Base-by-base conservation (phyloP, 495 filamentous ascomycete genomes). In the Penicillium atrosanguineum region DNA sequence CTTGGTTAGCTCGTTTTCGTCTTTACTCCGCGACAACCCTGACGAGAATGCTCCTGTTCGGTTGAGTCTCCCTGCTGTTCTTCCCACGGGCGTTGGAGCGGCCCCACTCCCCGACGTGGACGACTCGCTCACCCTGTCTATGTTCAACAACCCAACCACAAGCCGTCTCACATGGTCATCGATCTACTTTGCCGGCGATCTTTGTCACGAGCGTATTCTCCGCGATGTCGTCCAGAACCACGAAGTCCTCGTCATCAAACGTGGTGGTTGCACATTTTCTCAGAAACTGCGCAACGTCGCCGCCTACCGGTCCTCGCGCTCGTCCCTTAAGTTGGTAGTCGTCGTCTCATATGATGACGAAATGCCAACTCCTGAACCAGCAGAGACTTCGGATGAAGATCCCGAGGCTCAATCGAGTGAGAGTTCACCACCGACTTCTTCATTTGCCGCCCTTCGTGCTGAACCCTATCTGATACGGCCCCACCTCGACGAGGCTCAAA, bases 221-320 rank as follows among this genome's bases (percentile, higher is more conserved):
- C 75, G 81, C 14, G 69, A 79, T 1, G 75, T 86, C 3, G 77
- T 82, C 0, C 82, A 81, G 14, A 74, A 72, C n/a, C 79, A 95
- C 68, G 84, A 96, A 56, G 76, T 97, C 15, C 81, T 98, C 52
- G 81, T 97, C 23, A 79, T 97, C 53, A 85, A 83, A 29, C 87
- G 94, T 19, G 94, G 94, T 18, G 85, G 83, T 3, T 98, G 94
- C 71, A 87, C 77, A 37, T 97, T 97, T 69, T 81, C 79, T 7
- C 75, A 87, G 29, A 98, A 98, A 63, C 74, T 97, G 0, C 77
- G 77, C 21, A 92, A 89, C 57, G 90, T 98, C 36, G 90, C 94
- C 12, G 81, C 84, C 9, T 91, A 82, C 64, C 72, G 84, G 12
- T 87, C 89, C 0, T 75, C 74, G 0, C 65, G 78, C 3, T 57